These are phyloP conservation scores for Coemansia aciculifera DNA, from an alignment of 192 early-diverging fungal genomes.

Conservation along the genomic window DNA sequence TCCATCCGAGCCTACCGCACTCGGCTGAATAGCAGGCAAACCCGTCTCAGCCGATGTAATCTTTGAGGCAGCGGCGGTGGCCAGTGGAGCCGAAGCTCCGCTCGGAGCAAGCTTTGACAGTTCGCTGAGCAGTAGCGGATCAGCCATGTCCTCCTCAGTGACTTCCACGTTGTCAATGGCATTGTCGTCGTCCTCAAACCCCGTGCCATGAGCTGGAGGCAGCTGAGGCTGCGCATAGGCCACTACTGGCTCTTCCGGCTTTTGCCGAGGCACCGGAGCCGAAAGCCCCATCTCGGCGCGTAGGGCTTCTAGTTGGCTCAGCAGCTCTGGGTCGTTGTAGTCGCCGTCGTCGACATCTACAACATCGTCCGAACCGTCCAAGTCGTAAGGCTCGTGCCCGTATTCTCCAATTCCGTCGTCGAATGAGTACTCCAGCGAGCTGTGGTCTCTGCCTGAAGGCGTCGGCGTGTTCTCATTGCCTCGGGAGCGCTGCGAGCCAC, in stretches of 20 bases:
- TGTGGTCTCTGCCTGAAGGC: not conserved
- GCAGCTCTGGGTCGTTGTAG: constrained; percentile 40
- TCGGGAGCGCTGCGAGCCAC: constrained; percentile 6
- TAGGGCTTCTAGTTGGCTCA: constrained; percentile 44
- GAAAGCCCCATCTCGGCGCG: constrained; percentile 40
- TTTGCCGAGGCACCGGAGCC: not conserved
- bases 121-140: constrained; percentile 38
- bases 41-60: not conserved
- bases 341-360: constrained; percentile 22
- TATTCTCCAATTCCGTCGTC: constrained; percentile 5
- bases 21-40: not conserved
- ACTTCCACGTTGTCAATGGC: constrained; percentile 21
- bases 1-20: not conserved
- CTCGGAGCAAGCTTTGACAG: constrained; percentile 14
- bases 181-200: constrained; percentile 21
- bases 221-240: not conserved
- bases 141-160: constrained; percentile 50
- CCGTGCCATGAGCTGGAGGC: not conserved
- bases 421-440: not conserved
- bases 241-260: not conserved
- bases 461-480: not conserved
- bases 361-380: constrained; percentile 1
- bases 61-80: not conserved
- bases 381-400: not conserved
- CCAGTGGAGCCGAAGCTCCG: not conserved